These are phyloP conservation scores for Phytophthora pseudosyringae DNA, from an alignment of 352 stramenopile genomes.

Conservation along the genomic window DNA sequence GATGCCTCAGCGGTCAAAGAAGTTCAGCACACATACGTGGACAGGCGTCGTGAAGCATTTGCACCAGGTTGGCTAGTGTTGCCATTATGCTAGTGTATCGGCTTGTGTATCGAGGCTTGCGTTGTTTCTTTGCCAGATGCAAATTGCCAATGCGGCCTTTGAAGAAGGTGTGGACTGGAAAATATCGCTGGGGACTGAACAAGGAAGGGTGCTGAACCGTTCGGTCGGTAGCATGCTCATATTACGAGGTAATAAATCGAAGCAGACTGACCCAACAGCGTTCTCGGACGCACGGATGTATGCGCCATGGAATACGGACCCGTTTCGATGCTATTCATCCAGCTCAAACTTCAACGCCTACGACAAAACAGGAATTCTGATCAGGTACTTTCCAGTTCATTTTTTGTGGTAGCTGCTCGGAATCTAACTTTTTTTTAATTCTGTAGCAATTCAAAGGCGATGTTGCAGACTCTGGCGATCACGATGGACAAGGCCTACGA, in stretches of 20 bases:
- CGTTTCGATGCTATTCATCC: slow-evolving; percentile 46
- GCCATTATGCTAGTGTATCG: neutral
- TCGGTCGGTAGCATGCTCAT: slow-evolving; percentile 60
- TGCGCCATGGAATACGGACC: slow-evolving; percentile 40
- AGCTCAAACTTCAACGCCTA: slow-evolving; percentile 54
- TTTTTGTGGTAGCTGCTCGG: neutral
- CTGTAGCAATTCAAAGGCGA: slow-evolving; percentile 70
- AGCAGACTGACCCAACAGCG: slow-evolving; percentile 23
- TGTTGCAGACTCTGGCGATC: slow-evolving; percentile 50
- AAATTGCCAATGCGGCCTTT: slow-evolving; percentile 61
- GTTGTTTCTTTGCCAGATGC: slow-evolving; percentile 49
- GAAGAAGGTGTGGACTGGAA: slow-evolving; percentile 75
- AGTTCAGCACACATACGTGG: slow-evolving; percentile 82
- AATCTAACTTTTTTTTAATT: slow-evolving; percentile 2
- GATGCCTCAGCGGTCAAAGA: slow-evolving; percentile 71
- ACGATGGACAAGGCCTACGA: slow-evolving; percentile 68
- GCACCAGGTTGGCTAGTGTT: slow-evolving; percentile 49
- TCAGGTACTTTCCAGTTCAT: slow-evolving; percentile 40
- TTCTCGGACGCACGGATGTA: slow-evolving; percentile 63
- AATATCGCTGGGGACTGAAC: slow-evolving; percentile 39
- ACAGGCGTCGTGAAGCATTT: slow-evolving; percentile 75
- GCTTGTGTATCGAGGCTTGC: neutral
- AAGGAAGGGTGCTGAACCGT: slow-evolving; percentile 41
- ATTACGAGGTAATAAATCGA: slow-evolving; percentile 47
- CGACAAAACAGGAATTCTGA: slow-evolving; percentile 70